Evolutionary conservation across 805 yeast species (phyloP).

Genomic region (Wickerhamiella lipophila): DNA sequence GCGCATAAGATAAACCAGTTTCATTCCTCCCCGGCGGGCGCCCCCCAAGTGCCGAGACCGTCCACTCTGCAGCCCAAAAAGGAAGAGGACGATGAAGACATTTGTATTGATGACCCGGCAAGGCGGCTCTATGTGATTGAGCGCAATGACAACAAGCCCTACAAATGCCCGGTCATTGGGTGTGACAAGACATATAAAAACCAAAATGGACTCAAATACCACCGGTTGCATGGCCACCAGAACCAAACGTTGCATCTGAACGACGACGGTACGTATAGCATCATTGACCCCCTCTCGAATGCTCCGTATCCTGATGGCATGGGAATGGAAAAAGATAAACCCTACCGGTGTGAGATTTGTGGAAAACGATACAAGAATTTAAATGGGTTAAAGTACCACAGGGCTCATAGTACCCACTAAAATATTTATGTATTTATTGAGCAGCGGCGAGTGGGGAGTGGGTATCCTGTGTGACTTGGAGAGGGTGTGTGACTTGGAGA

Average conservation of each 20-base stretch:
- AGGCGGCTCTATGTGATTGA: conserved; percentile 87
- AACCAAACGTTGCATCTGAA: conserved; percentile 83
- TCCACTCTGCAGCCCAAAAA: conserved; percentile 14
- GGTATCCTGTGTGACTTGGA: too few relatives aligned
- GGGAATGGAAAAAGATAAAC: conserved; percentile 94
- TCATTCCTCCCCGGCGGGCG: background rate
- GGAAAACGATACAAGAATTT: conserved; percentile 93
- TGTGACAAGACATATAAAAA: conserved; percentile 96
- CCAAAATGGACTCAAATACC: conserved; percentile 94
- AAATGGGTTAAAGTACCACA: conserved; percentile 91
- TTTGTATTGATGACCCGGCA: conserved; percentile 94
- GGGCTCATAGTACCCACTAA: conserved; percentile 91
- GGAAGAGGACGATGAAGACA: conserved; percentile 44
- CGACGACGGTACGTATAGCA: conserved; percentile 84
- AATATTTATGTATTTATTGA: conserved; percentile 12
- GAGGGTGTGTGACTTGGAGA: too few relatives aligned
- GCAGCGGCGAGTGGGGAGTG: background rate
- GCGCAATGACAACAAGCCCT: conserved; percentile 84
- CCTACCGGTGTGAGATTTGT: conserved; percentile 95
- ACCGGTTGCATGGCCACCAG: conserved; percentile 91
- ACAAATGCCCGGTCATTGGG: conserved; percentile 94
- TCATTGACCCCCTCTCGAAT: conserved; percentile 71
- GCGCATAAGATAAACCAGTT: background rate
- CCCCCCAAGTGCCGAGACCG: background rate
- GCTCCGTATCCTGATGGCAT: conserved; percentile 87